Conservation (phyloP, 2,329 filamentous ascomycete genomes). For the Dothistroma septosporum region DNA sequence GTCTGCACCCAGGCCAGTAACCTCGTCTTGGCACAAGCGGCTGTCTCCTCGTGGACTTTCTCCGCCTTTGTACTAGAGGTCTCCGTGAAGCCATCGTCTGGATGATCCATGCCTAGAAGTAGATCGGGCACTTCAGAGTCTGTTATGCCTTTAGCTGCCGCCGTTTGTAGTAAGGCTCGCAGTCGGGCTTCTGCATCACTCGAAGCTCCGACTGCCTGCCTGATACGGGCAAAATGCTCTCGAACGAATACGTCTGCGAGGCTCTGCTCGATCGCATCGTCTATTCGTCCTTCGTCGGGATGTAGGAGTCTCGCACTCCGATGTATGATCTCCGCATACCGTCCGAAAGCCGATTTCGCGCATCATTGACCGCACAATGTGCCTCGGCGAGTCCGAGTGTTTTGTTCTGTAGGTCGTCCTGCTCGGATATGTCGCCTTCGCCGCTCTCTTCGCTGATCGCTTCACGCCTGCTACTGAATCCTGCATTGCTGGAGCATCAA, state of each 20-base stretch:
- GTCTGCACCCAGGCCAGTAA: not conserved
- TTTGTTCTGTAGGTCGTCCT: not conserved
- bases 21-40: not conserved
- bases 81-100: not conserved
- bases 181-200: not conserved
- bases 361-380: not conserved
- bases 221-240: not conserved
- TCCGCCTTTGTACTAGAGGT: not conserved
- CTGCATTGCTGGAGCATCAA: not conserved
- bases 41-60: not conserved
- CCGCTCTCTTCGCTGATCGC: not conserved
- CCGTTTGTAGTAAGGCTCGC: not conserved
- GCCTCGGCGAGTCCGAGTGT: not conserved
- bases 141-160: not conserved
- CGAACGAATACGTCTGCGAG: not conserved
- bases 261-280: not conserved
- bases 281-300: not conserved
- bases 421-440: not conserved
- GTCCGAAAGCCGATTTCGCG: not conserved
- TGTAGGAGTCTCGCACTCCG: not conserved
- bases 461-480: not conserved
- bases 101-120: not conserved
- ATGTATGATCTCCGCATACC: not conserved
- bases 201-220: not conserved
- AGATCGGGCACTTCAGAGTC: not conserved